Conservation (phyloP, 2,329 filamentous ascomycete species). For the Venturia aucupariae region DNA sequence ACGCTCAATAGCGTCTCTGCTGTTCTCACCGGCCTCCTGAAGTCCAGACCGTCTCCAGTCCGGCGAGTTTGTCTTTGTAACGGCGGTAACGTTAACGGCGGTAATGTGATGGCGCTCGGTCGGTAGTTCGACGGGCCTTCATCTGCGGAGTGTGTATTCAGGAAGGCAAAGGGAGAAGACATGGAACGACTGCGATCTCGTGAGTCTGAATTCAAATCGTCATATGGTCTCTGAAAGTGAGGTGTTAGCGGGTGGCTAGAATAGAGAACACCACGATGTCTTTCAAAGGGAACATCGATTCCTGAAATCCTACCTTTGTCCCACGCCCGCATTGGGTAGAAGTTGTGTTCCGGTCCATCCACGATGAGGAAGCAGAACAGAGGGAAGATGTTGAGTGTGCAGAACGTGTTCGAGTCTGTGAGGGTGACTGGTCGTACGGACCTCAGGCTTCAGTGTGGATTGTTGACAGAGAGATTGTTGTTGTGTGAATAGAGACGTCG, state of each 20-base stretch:
- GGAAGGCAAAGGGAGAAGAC: constrained; percentile 8
- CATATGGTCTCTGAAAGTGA: constrained; percentile 25
- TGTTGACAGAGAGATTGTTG: neutral
- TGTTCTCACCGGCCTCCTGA: constrained; percentile 40
- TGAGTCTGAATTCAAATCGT: constrained; percentile 24
- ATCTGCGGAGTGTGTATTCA: constrained; percentile 13
- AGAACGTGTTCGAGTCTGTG: neutral
- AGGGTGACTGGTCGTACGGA: neutral
- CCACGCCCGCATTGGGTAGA: neutral
- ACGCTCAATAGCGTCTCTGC: constrained; percentile 11
- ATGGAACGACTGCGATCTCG: constrained; percentile 12
- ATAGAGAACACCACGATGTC: neutral
- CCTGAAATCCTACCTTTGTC: neutral
- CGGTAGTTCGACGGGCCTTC: constrained; percentile 24
- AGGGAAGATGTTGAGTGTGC: neutral
- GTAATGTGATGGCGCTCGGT: constrained; percentile 19
- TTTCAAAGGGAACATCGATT: neutral
- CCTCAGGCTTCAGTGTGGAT: neutral
- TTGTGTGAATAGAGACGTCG: neutral
- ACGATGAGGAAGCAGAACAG: neutral
- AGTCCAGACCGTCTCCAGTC: constrained; percentile 47
- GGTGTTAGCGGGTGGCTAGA: neutral
- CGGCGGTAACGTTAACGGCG: constrained; percentile 1
- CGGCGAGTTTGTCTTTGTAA: constrained; percentile 27
- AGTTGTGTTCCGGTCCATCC: neutral